Percentiles rank a stretch among this genome's conserved stretches.
Conservation (phyloP, 352 stramenopile species). For the Bremia lactucae region DNA sequence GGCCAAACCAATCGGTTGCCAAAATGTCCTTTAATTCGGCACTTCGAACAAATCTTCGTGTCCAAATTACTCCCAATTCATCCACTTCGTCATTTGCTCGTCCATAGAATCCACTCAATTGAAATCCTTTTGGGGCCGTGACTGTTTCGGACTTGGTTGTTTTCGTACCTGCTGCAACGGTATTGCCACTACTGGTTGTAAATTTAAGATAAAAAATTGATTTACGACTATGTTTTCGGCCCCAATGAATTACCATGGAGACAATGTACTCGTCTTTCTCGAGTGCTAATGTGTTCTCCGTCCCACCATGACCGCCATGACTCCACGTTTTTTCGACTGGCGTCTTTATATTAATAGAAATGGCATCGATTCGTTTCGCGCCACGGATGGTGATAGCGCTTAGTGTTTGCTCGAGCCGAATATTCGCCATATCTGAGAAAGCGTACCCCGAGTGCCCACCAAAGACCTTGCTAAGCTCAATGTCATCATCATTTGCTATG, state of each 20-base stretch:
- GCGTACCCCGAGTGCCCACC: constrained; percentile 13
- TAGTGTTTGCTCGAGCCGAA: constrained; percentile 13
- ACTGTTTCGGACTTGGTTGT: constrained; percentile 9
- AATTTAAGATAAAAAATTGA: constrained; percentile 21
- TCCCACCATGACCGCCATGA: constrained; percentile 17
- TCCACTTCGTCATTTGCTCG: constrained; percentile 8
- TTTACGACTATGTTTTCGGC: background rate
- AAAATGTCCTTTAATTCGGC: constrained; percentile 16
- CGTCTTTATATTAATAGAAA: constrained; percentile 8
- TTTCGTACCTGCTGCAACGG: constrained; percentile 5
- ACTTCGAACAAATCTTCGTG: constrained; percentile 7
- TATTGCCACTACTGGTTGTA: constrained; percentile 11
- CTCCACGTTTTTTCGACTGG: constrained; percentile 9
- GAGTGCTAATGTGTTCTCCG: constrained; percentile 11
- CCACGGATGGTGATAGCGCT: constrained; percentile 15
- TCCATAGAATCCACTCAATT: constrained; percentile 24
- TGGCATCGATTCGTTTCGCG: constrained; percentile 7
- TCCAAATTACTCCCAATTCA: constrained; percentile 22
- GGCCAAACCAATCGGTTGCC: constrained; percentile 15
- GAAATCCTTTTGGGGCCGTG: constrained; percentile 15
- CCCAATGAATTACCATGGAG: constrained; percentile 23
- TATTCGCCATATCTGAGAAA: constrained; percentile 20
- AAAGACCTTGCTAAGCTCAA: constrained; percentile 15
- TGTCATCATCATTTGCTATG: constrained; percentile 12
- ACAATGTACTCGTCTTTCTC: constrained; percentile 14